Evolutionary conservation across 352 stramenopile genomes (phyloP), one percentile per base, ranked within the genome.

Genomic region (Globisporangium viniferum): DNA sequence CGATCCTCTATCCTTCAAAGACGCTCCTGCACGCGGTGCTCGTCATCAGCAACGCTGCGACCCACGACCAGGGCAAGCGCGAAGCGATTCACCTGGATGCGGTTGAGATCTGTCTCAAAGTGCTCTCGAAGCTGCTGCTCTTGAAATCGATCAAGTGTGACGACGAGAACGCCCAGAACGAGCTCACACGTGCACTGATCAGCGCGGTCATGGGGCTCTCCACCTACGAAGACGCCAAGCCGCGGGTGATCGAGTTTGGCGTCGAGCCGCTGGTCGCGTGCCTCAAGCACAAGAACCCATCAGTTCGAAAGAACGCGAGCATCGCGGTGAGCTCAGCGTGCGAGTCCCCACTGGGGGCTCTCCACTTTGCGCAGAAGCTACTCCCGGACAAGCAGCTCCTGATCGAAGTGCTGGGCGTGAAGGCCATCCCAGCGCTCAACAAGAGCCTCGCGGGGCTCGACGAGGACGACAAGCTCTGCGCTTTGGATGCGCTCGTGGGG

Each of bases 251-350:
- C 65, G 81, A 90, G 65, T 86, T 85, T 44, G 86, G 81, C n/a
- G 80, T 91, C 55, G 79, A 90, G 62, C 81, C 82, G 44, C 71
- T 94, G 5, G 74, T 76, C 8, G 73, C 72, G 44, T 94, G 86
- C 62, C 66, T 94, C 29, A 77, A 77, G 29, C 80, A 92, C 64
- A 61, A 64, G 7, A 80, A 66, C 24, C 14, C 64, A 0, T 67
- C 73, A 2, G 71, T 92, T 49, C 71, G 76, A 14, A 61, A 72
- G n/a, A 92, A 91, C 56, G 81, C 84, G 5, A 73, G 59, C 9
- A 82, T 90, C 35, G 69, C 82, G 5, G 78, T 92, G 65, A 90
- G 87, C 63, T 91, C 79, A 8, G 82, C 80, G 3, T 92, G 83
- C 27, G 86, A 94, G 14, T 73, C 80, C 2, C 79, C 84, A 0